Evolutionary conservation across 805 yeast species (phyloP), one percentile per base, ranked within the genome.

Genomic region (Nakazawaea molendinolei): DNA sequence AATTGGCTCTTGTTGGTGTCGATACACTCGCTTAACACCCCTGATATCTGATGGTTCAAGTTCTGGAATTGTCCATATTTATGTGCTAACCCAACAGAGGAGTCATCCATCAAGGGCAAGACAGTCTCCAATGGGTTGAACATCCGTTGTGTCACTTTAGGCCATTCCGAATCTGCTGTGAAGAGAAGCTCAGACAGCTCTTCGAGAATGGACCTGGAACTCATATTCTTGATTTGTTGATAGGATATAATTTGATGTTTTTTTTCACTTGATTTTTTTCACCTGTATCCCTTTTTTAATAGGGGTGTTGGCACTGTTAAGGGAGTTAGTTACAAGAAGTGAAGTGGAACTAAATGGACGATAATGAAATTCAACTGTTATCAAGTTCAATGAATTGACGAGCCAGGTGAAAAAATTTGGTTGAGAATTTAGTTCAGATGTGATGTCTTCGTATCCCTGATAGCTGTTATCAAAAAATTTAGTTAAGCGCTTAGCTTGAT

Each of bases 1-100:
- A 90, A 87, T 1, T 86, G 79, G 52, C 85, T 89, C 53, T 79
- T 80, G 52, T 86, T 83, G 36, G 79, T 83, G 45, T 80, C 81
- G 20, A 89, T 96, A 2, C 89, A 85, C 17, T 58, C 60, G 41
- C 79, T 72, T 35, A 90, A 63, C 18, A 77, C 71, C 13, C 52
- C 52, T 12, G 78, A 72, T 9, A 89, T 70, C 36, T 71, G 63
- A 17, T 63, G 61, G 42, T 79, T 75, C 30, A 86, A 56, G 32
- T 70, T 69, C 28, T 68, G 63, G 46, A 90, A 90, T 42, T 85
- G 87, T 2, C 67, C 67, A 40, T 68, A 67, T 41, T 79, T 74
- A 48, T 79, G 80, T 1, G 95, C 95, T 48, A 85, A 60, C 0
- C 97, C 97, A n/a, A 87, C 92, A 1, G 95, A 83, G 2, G 95